These are phyloP conservation scores for Rhizopogon sp. DNA, from an alignment of 768 basidiomycete species.

Conservation along the genomic window DNA sequence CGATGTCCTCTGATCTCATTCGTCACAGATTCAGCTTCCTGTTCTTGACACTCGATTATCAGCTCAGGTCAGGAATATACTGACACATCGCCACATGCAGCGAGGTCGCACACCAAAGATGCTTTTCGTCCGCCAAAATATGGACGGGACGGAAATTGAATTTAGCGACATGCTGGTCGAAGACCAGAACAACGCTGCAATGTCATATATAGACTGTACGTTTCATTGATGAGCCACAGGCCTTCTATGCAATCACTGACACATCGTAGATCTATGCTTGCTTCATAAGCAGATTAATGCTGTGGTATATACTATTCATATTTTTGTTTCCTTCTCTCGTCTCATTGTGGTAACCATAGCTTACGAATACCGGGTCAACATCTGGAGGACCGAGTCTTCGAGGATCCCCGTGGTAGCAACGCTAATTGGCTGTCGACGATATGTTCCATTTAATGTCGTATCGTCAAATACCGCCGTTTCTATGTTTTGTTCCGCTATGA, in stretches of 20 bases:
- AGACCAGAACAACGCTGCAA: slow-evolving; percentile 93
- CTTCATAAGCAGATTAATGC: slow-evolving; percentile 27
- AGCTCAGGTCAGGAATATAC: slow-evolving; percentile 77
- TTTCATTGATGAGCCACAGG: slow-evolving; percentile 9
- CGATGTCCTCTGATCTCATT: neutral
- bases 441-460: neutral
- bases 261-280: slow-evolving; percentile 24
- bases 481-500: neutral
- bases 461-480: neutral
- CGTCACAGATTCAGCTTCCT: slow-evolving; percentile 61
- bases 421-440: neutral
- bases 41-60: slow-evolving; percentile 71
- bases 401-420: slow-evolving; percentile 27
- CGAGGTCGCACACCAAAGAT: slow-evolving; percentile 56
- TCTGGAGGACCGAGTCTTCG: slow-evolving; percentile 20
- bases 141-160: slow-evolving; percentile 91
- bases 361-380: slow-evolving; percentile 26
- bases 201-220: slow-evolving; percentile 89
- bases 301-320: slow-evolving; percentile 16
- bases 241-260: neutral
- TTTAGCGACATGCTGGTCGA: slow-evolving; percentile 97
- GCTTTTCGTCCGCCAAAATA: slow-evolving; percentile 81
- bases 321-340: neutral
- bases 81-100: slow-evolving; percentile 58
- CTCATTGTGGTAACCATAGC: slow-evolving; percentile 13